Conservation (phyloP, 1,139 yeast genomes). For the Scheffersomyces insectosa region DNA sequence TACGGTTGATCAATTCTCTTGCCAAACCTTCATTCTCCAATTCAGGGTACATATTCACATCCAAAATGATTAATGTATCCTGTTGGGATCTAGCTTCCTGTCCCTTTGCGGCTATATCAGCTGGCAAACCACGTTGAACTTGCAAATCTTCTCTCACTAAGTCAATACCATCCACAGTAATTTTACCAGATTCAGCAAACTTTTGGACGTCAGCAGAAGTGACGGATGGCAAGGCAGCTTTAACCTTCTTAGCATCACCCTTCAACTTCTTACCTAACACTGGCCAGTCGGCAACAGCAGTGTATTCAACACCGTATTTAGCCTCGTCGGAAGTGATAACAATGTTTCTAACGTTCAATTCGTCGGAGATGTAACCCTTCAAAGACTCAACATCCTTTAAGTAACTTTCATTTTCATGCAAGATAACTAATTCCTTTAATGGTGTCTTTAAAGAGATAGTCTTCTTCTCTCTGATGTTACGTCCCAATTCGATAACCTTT, state of each 20-base stretch:
- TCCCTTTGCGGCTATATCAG: slow-evolving; percentile 58
- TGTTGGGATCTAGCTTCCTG: slow-evolving; percentile 85
- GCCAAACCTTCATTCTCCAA: slow-evolving; percentile 92
- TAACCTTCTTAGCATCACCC: slow-evolving; percentile 90
- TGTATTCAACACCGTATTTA: slow-evolving; percentile 87
- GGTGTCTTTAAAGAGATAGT: slow-evolving; percentile 94
- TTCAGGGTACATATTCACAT: slow-evolving; percentile 84
- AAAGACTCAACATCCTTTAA: slow-evolving; percentile 77
- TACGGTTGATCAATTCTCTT: slow-evolving; percentile 94
- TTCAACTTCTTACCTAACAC: slow-evolving; percentile 95
- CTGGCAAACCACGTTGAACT: slow-evolving; percentile 84
- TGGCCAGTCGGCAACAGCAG: slow-evolving; percentile 98
- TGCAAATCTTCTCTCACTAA: slow-evolving; percentile 85
- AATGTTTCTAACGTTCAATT: slow-evolving; percentile 87
- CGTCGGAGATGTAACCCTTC: slow-evolving; percentile 79
- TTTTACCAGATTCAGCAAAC: slow-evolving; percentile 70
- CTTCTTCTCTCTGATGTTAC: slow-evolving; percentile 96
- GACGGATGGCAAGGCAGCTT: slow-evolving; percentile 84
- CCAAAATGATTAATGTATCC: slow-evolving; percentile 87
- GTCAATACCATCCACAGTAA: slow-evolving; percentile 86
- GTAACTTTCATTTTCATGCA: slow-evolving; percentile 76
- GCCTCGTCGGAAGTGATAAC: slow-evolving; percentile 89
- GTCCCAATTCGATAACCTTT: slow-evolving; percentile 92
- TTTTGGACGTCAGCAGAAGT: slow-evolving; percentile 80
- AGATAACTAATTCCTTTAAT: slow-evolving; percentile 79